Evolutionary conservation across 768 basidiomycete genomes (phyloP).

Genomic region (Rhodotorula kratochvilovae): DNA sequence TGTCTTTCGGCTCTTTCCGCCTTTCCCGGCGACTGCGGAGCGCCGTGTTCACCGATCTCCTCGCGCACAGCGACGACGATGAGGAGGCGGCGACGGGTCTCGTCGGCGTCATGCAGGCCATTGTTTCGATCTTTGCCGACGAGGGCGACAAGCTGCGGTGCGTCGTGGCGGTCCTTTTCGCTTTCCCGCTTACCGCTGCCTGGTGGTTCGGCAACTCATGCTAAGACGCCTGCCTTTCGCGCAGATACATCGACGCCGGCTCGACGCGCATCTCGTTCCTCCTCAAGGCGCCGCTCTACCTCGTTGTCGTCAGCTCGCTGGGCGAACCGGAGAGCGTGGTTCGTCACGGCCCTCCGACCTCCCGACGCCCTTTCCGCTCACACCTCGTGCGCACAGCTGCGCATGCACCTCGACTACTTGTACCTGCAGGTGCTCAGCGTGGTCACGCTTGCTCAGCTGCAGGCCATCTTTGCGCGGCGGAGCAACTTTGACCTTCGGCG

Average conservation of each 20-base stretch:
- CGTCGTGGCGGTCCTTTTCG: slow-evolving; percentile 9
- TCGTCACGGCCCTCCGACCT: slow-evolving; percentile 46
- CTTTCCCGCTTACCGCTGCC: slow-evolving; percentile 38
- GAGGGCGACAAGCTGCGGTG: slow-evolving; percentile 66
- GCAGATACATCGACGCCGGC: slow-evolving; percentile 74
- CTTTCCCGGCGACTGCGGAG: no score
- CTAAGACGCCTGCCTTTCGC: no score
- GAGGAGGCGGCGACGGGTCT: slow-evolving; percentile 66
- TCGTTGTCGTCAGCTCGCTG: slow-evolving; percentile 76
- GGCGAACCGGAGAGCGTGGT: slow-evolving; percentile 95
- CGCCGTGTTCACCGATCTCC: not conserved
- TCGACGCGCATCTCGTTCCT: slow-evolving; percentile 78
- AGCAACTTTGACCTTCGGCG: slow-evolving; percentile 78
- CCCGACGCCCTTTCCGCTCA: not conserved
- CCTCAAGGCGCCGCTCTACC: slow-evolving; percentile 80
- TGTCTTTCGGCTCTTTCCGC: not conserved
- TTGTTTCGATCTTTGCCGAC: slow-evolving; percentile 92
- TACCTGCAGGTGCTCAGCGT: slow-evolving; percentile 89
- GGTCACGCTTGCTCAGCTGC: slow-evolving; percentile 76
- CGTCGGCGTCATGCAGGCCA: slow-evolving; percentile 88
- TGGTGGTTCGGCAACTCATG: no score
- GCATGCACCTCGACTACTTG: slow-evolving; percentile 89
- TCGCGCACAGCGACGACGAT: slow-evolving; percentile 30
- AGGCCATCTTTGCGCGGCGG: slow-evolving; percentile 76
- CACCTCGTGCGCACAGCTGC: slow-evolving; percentile 57